Evolutionary conservation across 2,329 filamentous ascomycete species (phyloP).

Genomic region (Penicillium sp.): DNA sequence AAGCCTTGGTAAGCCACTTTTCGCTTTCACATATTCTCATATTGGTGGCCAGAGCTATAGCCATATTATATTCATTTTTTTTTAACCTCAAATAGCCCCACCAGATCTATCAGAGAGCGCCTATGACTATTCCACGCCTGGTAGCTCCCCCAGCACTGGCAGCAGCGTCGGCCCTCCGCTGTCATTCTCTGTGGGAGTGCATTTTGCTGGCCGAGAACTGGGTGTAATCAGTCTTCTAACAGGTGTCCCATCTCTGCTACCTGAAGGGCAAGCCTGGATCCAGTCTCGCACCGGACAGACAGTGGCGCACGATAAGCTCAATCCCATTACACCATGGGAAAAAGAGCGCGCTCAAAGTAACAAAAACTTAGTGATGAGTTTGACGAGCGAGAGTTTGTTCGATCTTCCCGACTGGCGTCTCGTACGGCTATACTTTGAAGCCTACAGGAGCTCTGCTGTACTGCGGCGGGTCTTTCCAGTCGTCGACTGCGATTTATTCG

Average conservation of each 20-base stretch:
- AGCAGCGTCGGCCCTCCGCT: slow-evolving; percentile 23
- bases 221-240: slow-evolving; percentile 53
- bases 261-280: slow-evolving; percentile 55
- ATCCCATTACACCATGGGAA: slow-evolving; percentile 40
- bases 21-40: not conserved
- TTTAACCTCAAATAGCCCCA: slow-evolving; percentile 3
- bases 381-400: slow-evolving; percentile 27
- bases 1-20: slow-evolving; percentile 23
- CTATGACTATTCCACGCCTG: slow-evolving; percentile 17
- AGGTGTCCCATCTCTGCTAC: slow-evolving; percentile 56
- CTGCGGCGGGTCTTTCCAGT: slow-evolving; percentile 55
- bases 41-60: not conserved
- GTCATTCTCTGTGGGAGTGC: slow-evolving; percentile 44
- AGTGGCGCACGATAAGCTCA: slow-evolving; percentile 36
- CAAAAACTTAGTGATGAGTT: slow-evolving; percentile 25
- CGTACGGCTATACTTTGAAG: slow-evolving; percentile 38
- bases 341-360: slow-evolving; percentile 36
- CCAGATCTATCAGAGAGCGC: slow-evolving; percentile 12
- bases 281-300: slow-evolving; percentile 50
- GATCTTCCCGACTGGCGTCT: slow-evolving; percentile 43
- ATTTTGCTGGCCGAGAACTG: slow-evolving; percentile 54
- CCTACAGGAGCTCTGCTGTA: slow-evolving; percentile 38
- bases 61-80: not conserved
- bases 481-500: slow-evolving; percentile 53
- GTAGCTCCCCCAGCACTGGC: slow-evolving; percentile 23